These are phyloP conservation scores for Alternaria ethzedia DNA, from an alignment of 2,329 filamentous ascomycete genomes.

Conservation along the genomic window DNA sequence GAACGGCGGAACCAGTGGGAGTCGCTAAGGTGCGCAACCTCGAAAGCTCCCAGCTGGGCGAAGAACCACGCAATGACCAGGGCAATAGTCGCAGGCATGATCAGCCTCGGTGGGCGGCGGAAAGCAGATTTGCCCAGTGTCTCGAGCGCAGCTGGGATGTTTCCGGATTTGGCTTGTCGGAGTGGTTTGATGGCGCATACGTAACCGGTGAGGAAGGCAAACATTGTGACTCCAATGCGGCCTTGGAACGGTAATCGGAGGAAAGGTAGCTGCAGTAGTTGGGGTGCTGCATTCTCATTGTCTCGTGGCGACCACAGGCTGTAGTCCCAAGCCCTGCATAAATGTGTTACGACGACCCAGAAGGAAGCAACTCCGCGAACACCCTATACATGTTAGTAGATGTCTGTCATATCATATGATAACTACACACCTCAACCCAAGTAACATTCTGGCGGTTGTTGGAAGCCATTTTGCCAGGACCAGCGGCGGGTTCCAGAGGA, in stretches of 20 bases:
- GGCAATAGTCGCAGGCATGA: conserved; percentile 60
- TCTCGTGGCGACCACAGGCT: conserved; percentile 58
- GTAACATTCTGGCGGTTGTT: conserved; percentile 48
- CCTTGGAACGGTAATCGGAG: conserved; percentile 64
- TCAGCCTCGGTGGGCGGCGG: conserved; percentile 59
- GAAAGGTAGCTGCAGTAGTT: conserved; percentile 59
- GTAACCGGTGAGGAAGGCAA: conserved; percentile 63
- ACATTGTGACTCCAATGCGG: conserved; percentile 62
- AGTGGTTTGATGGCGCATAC: conserved; percentile 63
- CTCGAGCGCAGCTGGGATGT: conserved; percentile 53
- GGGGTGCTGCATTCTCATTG: conserved; percentile 50
- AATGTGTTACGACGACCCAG: conserved; percentile 60
- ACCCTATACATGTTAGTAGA: conserved; percentile 46
- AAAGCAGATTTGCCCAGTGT: conserved; percentile 62
- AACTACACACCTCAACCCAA: conserved; percentile 48
- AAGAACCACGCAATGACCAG: conserved; percentile 58
- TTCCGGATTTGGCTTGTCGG: conserved; percentile 57
- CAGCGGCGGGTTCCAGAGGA: conserved; percentile 14
- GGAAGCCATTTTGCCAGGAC: conserved; percentile 29
- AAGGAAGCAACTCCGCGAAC: conserved; percentile 61
- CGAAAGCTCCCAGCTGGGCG: conserved; percentile 58
- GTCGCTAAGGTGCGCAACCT: conserved; percentile 56
- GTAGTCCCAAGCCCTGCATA: conserved; percentile 60
- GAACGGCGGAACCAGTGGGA: conserved; percentile 60
- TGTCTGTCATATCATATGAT: not conserved